These are phyloP conservation scores for Zoysia pacifica DNA, from an alignment of 176 grass and related monocot species.

Conservation along the genomic window DNA sequence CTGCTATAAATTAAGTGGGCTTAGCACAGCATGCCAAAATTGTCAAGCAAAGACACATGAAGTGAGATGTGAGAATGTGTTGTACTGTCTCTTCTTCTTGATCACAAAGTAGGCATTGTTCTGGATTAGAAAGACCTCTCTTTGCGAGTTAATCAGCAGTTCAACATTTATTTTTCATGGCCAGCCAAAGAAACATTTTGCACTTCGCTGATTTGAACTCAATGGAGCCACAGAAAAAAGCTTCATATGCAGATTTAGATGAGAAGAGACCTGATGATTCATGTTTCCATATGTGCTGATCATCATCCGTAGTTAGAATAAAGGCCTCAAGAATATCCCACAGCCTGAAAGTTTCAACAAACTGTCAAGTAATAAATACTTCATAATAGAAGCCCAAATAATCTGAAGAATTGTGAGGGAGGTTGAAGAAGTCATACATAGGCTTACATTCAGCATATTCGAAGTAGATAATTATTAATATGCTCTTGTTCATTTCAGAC, in stretches of 20 bases:
- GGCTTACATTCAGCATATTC: neutral
- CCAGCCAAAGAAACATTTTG: neutral
- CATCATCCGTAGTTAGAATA: neutral
- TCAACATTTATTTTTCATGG: neutral
- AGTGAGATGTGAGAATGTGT: neutral
- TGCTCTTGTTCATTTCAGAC: constrained; percentile 59
- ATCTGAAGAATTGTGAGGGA: constrained; percentile 20
- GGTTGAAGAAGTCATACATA: neutral
- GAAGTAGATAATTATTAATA: neutral
- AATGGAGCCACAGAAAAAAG: neutral
- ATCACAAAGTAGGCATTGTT: neutral
- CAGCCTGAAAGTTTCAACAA: too few relatives aligned
- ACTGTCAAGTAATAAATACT: neutral
- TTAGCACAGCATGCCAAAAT: neutral
- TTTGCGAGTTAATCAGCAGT: too few relatives aligned
- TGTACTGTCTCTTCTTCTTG: neutral
- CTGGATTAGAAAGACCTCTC: too few relatives aligned
- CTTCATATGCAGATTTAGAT: neutral
- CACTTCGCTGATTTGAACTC: neutral
- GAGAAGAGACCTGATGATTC: neutral
- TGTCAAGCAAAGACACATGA: neutral
- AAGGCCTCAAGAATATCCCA: too few relatives aligned
- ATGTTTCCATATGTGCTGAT: neutral
- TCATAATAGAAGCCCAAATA: constrained; percentile 32
- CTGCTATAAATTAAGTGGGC: neutral